phyloP scores from a whole-genome alignment of 1,139 yeast genomes.

The Zhuliangozyma blackwelliae region DNA sequence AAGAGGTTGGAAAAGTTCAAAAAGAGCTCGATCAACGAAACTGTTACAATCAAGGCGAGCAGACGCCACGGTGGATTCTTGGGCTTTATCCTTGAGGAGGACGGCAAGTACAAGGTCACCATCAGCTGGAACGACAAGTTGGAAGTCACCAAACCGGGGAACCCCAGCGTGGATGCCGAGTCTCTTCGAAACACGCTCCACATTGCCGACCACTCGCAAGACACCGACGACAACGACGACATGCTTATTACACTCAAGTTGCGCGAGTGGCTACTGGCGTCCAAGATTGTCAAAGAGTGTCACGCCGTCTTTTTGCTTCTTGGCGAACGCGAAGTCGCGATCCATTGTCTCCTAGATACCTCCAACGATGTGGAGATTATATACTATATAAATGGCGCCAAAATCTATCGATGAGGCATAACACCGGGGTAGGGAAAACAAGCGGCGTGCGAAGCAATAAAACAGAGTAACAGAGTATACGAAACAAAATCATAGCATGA shows the following conservation, averaged over 20 bases:
- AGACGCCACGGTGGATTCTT: slow-evolving; percentile 34
- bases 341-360: slow-evolving; percentile 56
- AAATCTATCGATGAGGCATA: slow-evolving; percentile 5
- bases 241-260: slow-evolving; percentile 27
- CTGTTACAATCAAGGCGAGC: slow-evolving; percentile 32
- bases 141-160: slow-evolving; percentile 29
- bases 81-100: slow-evolving; percentile 51
- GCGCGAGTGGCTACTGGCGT: slow-evolving; percentile 56
- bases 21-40: slow-evolving; percentile 24
- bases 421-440: neutral
- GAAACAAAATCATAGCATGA: too few species aligned
- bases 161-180: slow-evolving; percentile 15
- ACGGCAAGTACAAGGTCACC: slow-evolving; percentile 48
- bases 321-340: slow-evolving; percentile 45
- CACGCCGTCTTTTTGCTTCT: slow-evolving; percentile 49
- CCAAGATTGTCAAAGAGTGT: slow-evolving; percentile 50
- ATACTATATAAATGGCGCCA: slow-evolving; percentile 45
- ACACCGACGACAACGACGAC: slow-evolving; percentile 5
- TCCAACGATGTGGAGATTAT: slow-evolving; percentile 53
- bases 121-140: slow-evolving; percentile 54
- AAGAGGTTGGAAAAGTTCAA: slow-evolving; percentile 56
- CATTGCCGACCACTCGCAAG: slow-evolving; percentile 2
- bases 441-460: neutral
- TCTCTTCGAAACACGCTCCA: slow-evolving; percentile 16
- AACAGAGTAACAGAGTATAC: neutral